Evolutionary conservation across 1,139 yeast species (phyloP).

Genomic region (Saccharomyces hybrid): DNA sequence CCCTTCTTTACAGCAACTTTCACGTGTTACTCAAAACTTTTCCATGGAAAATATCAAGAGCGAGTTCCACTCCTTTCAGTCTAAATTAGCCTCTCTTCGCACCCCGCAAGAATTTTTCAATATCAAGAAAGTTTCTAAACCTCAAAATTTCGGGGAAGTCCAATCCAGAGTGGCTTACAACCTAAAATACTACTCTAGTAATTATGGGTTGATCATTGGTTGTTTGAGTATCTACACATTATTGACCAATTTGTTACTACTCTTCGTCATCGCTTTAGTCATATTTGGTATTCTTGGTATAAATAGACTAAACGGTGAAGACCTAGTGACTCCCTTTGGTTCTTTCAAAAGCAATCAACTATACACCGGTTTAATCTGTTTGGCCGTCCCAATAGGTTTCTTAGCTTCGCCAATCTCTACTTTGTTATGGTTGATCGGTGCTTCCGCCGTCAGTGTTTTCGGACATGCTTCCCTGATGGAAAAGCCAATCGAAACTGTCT

Average conservation of each 20-base stretch:
- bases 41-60: conserved; percentile 28
- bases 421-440: conserved; percentile 94
- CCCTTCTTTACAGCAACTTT: conserved; percentile 17
- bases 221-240: conserved; percentile 63
- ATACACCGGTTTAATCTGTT: conserved; percentile 74
- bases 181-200: conserved; percentile 79
- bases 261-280: conserved; percentile 69
- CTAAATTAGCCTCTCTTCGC: conserved; percentile 63
- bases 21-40: conserved; percentile 26
- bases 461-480: conserved; percentile 94
- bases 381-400: conserved; percentile 82
- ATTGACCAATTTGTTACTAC: conserved; percentile 72
- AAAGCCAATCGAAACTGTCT: conserved; percentile 95
- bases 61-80: conserved; percentile 41
- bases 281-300: conserved; percentile 73
- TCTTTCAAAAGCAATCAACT: conserved; percentile 73
- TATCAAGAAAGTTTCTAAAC: conserved; percentile 80
- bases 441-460: conserved; percentile 77
- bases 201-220: conserved; percentile 72
- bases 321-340: conserved; percentile 62
- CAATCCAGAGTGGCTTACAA: conserved; percentile 86
- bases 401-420: conserved; percentile 92
- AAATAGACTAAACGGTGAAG: conserved; percentile 70
- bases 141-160: conserved; percentile 79
- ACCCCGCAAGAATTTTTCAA: conserved; percentile 94